A percentile compares a stretch with the other conserved stretches of the same genome.
Evolutionary conservation across 2,329 filamentous ascomycete genomes (phyloP).

Genomic region (Elsinoe arachidis): DNA sequence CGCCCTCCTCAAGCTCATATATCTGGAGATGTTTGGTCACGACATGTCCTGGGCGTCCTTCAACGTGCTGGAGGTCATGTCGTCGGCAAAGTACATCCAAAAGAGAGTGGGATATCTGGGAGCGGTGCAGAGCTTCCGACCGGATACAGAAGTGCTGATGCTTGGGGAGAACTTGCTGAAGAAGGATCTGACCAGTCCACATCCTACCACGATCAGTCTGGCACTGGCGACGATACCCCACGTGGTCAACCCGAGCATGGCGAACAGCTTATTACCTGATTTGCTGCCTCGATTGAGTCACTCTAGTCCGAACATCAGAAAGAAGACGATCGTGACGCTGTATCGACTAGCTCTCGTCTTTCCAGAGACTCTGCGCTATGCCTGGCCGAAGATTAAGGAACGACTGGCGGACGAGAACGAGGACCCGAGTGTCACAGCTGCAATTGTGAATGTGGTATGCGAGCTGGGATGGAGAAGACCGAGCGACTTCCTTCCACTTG

Average conservation of each 20-base stretch:
- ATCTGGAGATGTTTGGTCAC: conserved; percentile 97
- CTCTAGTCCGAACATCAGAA: conserved; percentile 74
- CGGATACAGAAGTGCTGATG: conserved; percentile 96
- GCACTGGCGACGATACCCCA: conserved; percentile 88
- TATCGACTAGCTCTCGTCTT: conserved; percentile 94
- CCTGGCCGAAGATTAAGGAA: conserved; percentile 97
- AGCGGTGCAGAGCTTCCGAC: conserved; percentile 89
- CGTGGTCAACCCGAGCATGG: conserved; percentile 84
- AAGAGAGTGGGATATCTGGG: conserved; percentile 93
- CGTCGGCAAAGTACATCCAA: conserved; percentile 84
- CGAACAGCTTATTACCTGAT: conserved; percentile 80
- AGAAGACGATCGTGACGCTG: conserved; percentile 91
- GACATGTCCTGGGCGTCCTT: conserved; percentile 99
- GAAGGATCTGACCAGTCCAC: conserved; percentile 74
- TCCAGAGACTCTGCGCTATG: conserved; percentile 80
- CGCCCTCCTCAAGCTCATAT: conserved; percentile 88
- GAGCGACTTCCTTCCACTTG: conserved; percentile 85
- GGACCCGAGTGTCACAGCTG: conserved; percentile 86
- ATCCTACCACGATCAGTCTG: conserved; percentile 69
- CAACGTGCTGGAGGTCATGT: conserved; percentile 98
- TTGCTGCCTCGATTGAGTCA: conserved; percentile 79
- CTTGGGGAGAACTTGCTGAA: conserved; percentile 92
- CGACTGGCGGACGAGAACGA: conserved; percentile 81
- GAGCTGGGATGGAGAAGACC: conserved; percentile 91
- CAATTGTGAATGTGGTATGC: conserved; percentile 94